Base-by-base conservation (phyloP, 2,329 filamentous ascomycete species). In the Verticillium klebahnii region DNA sequence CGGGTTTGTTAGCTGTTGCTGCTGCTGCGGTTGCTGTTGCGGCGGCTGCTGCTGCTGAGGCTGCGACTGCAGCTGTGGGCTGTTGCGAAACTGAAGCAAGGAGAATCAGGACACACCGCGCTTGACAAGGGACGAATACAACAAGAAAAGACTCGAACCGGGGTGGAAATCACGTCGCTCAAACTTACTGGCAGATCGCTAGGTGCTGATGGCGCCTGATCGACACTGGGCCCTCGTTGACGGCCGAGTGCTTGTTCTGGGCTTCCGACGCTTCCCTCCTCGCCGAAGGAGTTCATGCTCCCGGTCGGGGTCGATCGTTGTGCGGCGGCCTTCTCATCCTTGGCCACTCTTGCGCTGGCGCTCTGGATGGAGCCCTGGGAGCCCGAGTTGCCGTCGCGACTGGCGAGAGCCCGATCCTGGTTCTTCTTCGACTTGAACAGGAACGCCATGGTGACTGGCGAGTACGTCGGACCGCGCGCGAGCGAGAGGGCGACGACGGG, bases 371-470 rank as follows among this genome's bases (percentile, higher is more conserved):
- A 82, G 59, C 77, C 79, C 70, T 80, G 80, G 7, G 81, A 79
- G 59, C 74, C 75, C 31, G 77, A 70, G 63, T 76, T 77, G 59
- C 80, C 83, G 70, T 87, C 84, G 71, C 84, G 83, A 72, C 79
- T 83, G 60, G 80, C 77, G 67, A 84, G 73, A 62, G 78, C 78
- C 72, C 87, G 85, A 69, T 89, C 86, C 74, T 89, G 87, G 72
- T 85, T 84, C 77, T 91, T 92, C 78, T 92, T 93, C 61, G 88
- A 91, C 75, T 92, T 92, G 81, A 93, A 93, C 65, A 93, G 83
- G 76, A 93, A 93, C 67, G 90, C 88, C 90, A 93, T 93, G 76
- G 75, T 81, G 75, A 36, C 57, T 32, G 56, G 36, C 39, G 9
- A 23, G 34, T 5, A 36, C 50, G 50, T 11, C 50, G 56, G 56